These are phyloP conservation scores for Cairneyella variabilis DNA, from an alignment of 495 filamentous ascomycete species.

Conservation along the genomic window DNA sequence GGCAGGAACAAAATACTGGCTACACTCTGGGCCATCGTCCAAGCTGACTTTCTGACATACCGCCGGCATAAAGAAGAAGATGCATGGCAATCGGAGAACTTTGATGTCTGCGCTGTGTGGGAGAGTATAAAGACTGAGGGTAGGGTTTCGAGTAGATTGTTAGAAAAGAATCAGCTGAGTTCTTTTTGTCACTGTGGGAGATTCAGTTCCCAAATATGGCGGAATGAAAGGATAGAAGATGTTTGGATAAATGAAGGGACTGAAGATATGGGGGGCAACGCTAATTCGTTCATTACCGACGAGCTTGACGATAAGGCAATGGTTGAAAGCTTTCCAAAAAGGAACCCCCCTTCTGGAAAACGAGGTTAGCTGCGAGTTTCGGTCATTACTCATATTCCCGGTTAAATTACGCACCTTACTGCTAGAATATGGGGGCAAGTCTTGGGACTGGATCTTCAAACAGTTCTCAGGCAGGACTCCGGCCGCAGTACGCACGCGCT, in stretches of 20 bases:
- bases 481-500: slow-evolving; percentile 6
- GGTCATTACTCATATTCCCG: no score
- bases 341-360: no score
- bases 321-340: no score
- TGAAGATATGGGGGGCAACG: no score
- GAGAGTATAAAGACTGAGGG: slow-evolving; percentile 13
- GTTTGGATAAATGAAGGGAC: no score
- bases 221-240: no score
- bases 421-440: background rate
- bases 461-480: background rate
- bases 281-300: no score
- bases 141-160: slow-evolving; percentile 13
- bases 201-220: no score
- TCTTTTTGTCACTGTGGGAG: slow-evolving; percentile 24
- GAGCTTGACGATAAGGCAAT: no score
- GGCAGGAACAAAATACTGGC: slow-evolving; percentile 18
- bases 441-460: background rate
- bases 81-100: slow-evolving; percentile 28
- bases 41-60: slow-evolving; percentile 29
- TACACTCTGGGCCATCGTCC: slow-evolving; percentile 25
- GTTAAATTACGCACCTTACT: no score
- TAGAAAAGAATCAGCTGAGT: slow-evolving; percentile 24
- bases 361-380: no score
- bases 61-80: slow-evolving; percentile 24
- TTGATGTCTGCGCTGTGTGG: slow-evolving; percentile 21